Conservation (phyloP, 2,329 filamentous ascomycete genomes). For the Fusarium sp. region DNA sequence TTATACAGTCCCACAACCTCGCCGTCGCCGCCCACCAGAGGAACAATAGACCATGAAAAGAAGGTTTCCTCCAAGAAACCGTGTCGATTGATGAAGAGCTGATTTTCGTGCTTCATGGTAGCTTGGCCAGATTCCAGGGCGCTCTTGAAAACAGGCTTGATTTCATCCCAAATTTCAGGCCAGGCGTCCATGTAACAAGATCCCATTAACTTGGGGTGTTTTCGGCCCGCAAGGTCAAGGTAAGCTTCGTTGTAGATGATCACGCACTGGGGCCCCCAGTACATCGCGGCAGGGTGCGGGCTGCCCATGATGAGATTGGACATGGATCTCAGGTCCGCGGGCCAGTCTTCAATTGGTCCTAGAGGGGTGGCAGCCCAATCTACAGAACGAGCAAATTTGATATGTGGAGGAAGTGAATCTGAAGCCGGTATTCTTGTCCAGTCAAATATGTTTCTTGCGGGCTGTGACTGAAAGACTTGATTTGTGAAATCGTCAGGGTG, state of each 20-base stretch:
- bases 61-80: conserved; percentile 84
- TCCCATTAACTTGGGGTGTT: conserved; percentile 84
- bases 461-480: conserved; percentile 56
- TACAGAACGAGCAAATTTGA: conserved; percentile 78
- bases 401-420: conserved; percentile 76
- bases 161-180: conserved; percentile 81
- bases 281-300: conserved; percentile 82
- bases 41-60: conserved; percentile 87
- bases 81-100: conserved; percentile 78
- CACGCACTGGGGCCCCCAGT: conserved; percentile 80
- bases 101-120: conserved; percentile 88
- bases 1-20: conserved; percentile 84
- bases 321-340: conserved; percentile 80
- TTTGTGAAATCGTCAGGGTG: conserved; percentile 62
- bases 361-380: conserved; percentile 82
- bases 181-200: conserved; percentile 77
- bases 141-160: conserved; percentile 77
- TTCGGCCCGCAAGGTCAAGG: conserved; percentile 78
- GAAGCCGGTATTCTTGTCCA: conserved; percentile 82
- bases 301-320: conserved; percentile 86
- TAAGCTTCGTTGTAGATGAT: conserved; percentile 83
- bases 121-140: conserved; percentile 81
- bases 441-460: conserved; percentile 75
- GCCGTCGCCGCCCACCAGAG: conserved; percentile 81
- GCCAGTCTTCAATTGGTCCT: conserved; percentile 83